Percentiles rank a stretch among this genome's conserved stretches.
Conservation (phyloP, 2,329 filamentous ascomycete genomes). For the Lecanicillium sp. region DNA sequence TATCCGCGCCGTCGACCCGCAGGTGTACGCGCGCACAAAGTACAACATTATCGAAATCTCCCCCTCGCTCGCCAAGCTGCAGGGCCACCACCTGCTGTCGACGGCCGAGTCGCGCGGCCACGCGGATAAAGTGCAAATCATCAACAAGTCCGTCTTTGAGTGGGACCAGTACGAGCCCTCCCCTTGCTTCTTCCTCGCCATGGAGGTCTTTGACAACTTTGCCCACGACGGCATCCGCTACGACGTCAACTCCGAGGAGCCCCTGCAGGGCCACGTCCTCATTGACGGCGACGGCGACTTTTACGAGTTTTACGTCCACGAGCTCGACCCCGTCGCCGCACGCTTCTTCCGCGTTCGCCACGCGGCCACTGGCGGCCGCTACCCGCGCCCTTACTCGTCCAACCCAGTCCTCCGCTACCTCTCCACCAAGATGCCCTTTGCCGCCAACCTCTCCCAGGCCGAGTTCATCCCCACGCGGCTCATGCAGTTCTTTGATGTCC, state of each 20-base stretch:
- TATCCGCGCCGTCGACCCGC: constrained; percentile 79
- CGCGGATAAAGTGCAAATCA: constrained; percentile 79
- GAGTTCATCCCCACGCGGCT: constrained; percentile 93
- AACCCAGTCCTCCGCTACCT: constrained; percentile 53
- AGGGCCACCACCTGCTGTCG: constrained; percentile 61
- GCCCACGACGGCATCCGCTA: constrained; percentile 92
- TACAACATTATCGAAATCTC: constrained; percentile 97
- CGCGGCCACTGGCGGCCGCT: constrained; percentile 59
- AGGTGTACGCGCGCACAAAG: constrained; percentile 88
- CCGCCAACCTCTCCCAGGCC: constrained; percentile 67
- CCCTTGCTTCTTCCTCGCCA: constrained; percentile 93
- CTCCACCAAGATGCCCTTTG: constrained; percentile 58
- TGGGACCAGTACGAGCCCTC: constrained; percentile 83
- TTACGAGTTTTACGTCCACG: constrained; percentile 82
- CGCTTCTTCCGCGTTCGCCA: constrained; percentile 81
- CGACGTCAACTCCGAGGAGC: constrained; percentile 69
- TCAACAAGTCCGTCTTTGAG: constrained; percentile 92
- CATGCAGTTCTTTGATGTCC: constrained; percentile 93
- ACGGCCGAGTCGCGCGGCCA: constrained; percentile 68
- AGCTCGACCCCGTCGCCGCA: constrained; percentile 73
- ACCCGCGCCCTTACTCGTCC: constrained; percentile 52
- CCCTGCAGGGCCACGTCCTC: constrained; percentile 82
- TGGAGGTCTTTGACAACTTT: constrained; percentile 99
- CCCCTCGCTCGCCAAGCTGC: constrained; percentile 67
- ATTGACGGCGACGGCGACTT: constrained; percentile 83